Evolutionary conservation across 441 rosid genomes (phyloP).

Genomic region (Mallotus repandus): DNA sequence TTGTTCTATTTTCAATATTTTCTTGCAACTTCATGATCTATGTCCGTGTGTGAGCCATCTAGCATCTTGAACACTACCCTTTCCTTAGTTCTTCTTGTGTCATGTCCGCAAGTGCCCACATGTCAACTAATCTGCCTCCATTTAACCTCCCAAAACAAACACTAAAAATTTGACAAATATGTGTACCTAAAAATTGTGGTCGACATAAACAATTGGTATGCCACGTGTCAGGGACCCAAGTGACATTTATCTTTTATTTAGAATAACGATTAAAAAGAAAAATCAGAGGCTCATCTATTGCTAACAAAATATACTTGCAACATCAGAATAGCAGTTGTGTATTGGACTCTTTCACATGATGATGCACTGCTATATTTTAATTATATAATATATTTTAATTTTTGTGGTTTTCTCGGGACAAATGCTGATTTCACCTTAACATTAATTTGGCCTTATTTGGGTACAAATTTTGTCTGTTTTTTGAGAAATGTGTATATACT

Average conservation of each 20-base stretch:
- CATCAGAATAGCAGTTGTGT: not conserved
- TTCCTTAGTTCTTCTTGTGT: too few relatives aligned
- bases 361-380: not conserved
- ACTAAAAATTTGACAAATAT: not conserved
- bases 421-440: too few relatives aligned
- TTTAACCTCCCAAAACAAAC: not conserved
- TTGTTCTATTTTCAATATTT: too few relatives aligned
- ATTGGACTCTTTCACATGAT: not conserved
- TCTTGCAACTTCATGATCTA: too few relatives aligned
- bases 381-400: too few relatives aligned
- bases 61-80: too few relatives aligned
- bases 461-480: not conserved
- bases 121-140: not conserved
- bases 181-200: not conserved
- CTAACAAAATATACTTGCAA: not conserved
- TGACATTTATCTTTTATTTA: not conserved
- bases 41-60: too few relatives aligned
- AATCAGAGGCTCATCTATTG: not conserved
- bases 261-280: too few relatives aligned
- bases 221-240: constrained; percentile 17
- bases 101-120: too few relatives aligned
- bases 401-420: not conserved
- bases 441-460: not conserved
- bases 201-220: not conserved
- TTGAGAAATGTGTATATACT: not conserved